Evolutionary conservation across 2,329 filamentous ascomycete genomes (phyloP).

Genomic region (Didymella segeticola): DNA sequence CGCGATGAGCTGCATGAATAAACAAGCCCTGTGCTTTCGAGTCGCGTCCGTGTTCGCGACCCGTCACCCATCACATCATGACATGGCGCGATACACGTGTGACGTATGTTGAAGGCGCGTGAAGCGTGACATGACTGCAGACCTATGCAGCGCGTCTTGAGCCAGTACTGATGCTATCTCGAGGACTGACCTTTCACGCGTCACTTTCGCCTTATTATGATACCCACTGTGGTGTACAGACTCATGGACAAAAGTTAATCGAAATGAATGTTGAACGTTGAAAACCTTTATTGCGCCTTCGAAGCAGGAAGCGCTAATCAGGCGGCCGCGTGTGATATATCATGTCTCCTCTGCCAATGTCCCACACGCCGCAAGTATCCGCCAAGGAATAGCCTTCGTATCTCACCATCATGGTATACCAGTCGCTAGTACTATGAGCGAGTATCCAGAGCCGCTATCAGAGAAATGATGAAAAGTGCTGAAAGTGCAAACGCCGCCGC

Average conservation of each 20-base stretch:
- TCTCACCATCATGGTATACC: constrained; percentile 40
- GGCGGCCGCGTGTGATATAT: constrained; percentile 29
- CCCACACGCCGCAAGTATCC: constrained; percentile 24
- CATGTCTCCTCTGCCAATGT: constrained; percentile 13
- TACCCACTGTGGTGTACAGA: too few relatives aligned
- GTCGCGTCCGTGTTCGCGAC: constrained; percentile 16
- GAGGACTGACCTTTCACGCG: not conserved
- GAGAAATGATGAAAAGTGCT: constrained; percentile 43
- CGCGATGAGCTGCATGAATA: constrained; percentile 4
- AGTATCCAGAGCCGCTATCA: constrained; percentile 47
- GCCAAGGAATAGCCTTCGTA: constrained; percentile 38
- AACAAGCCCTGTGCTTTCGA: constrained; percentile 2
- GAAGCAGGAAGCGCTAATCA: constrained; percentile 31
- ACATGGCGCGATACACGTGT: constrained; percentile 6
- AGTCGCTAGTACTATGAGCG: constrained; percentile 41
- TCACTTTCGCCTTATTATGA: too few relatives aligned
- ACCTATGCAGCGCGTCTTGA: not conserved
- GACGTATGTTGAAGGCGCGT: constrained; percentile 3
- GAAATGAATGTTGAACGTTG: constrained; percentile 1
- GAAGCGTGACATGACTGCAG: constrained; percentile 10
- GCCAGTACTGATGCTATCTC: not conserved
- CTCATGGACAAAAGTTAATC: too few relatives aligned
- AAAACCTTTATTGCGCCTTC: constrained; percentile 29
- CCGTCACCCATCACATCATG: not conserved
- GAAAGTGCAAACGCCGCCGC: constrained; percentile 34